These are phyloP conservation scores for Boletus reticulatus DNA, from an alignment of 768 basidiomycete species.

Conservation along the genomic window DNA sequence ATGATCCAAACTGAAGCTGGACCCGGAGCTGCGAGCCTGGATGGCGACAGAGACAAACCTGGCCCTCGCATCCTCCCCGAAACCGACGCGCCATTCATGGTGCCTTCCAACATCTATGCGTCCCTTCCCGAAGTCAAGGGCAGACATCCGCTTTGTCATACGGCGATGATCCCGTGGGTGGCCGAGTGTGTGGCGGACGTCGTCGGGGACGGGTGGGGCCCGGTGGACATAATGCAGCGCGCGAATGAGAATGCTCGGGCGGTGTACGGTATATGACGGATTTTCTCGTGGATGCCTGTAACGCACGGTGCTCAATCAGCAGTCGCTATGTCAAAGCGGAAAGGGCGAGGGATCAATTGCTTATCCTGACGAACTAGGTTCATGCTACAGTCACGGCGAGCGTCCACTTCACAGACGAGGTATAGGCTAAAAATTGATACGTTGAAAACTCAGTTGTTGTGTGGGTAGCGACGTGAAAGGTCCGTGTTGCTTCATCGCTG, in stretches of 20 bases:
- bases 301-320: background rate
- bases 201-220: conserved; percentile 44
- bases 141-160: conserved; percentile 68
- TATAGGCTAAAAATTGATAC: no score
- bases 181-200: conserved; percentile 67
- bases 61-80: conserved; percentile 63
- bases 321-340: no score
- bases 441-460: no score
- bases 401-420: no score
- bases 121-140: conserved; percentile 52
- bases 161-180: conserved; percentile 84
- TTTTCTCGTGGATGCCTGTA: background rate
- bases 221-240: conserved; percentile 55
- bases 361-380: no score
- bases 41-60: conserved; percentile 16
- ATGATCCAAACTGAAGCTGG: conserved; percentile 31
- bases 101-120: conserved; percentile 69
- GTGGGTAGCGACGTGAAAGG: no score
- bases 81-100: conserved; percentile 89
- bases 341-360: no score
- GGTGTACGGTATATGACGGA: conserved; percentile 49
- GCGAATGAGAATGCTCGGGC: conserved; percentile 62
- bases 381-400: no score
- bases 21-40: no score
- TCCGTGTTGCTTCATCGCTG: no score